Conservation (phyloP, 805 yeast species). For the Ogataea glucozyma region DNA sequence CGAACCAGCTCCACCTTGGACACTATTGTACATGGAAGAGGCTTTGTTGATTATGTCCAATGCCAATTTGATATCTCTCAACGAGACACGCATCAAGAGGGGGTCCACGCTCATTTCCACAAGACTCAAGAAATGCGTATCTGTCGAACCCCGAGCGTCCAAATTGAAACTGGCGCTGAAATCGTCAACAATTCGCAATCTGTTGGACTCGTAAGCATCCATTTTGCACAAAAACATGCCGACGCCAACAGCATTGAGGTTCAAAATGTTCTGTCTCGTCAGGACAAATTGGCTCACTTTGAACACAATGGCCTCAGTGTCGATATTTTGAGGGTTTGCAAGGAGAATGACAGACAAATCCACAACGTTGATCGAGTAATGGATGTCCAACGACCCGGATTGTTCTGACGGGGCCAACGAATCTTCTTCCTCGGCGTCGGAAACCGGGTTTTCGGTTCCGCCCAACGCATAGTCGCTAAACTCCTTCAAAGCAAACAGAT, state of each 20-base stretch:
- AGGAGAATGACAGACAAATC: slow-evolving; percentile 76
- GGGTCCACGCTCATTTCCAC: slow-evolving; percentile 78
- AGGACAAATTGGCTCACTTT: slow-evolving; percentile 77
- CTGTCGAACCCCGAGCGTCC: slow-evolving; percentile 68
- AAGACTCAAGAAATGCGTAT: slow-evolving; percentile 57
- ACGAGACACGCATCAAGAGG: slow-evolving; percentile 73
- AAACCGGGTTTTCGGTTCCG: too few species aligned
- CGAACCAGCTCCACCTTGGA: too few species aligned
- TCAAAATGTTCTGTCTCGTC: slow-evolving; percentile 64
- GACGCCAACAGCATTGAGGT: slow-evolving; percentile 71
- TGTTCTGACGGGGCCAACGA: too few species aligned
- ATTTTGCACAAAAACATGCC: slow-evolving; percentile 85
- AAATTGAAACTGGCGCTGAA: slow-evolving; percentile 76
- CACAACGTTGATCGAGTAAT: slow-evolving; percentile 54
- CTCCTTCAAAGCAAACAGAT: slow-evolving; percentile 69
- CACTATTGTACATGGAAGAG: slow-evolving; percentile 45
- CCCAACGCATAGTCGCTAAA: slow-evolving; percentile 60
- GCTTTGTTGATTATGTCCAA: slow-evolving; percentile 72
- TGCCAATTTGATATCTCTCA: slow-evolving; percentile 85
- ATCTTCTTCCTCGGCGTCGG: slow-evolving; percentile 19
- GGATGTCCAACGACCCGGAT: slow-evolving; percentile 8
- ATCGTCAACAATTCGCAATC: slow-evolving; percentile 81
- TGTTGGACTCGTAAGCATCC: slow-evolving; percentile 61
- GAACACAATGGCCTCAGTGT: slow-evolving; percentile 88
- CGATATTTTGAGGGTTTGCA: slow-evolving; percentile 69